Conservation (phyloP, 441 rosid genomes). For the Syzygium malaccense region DNA sequence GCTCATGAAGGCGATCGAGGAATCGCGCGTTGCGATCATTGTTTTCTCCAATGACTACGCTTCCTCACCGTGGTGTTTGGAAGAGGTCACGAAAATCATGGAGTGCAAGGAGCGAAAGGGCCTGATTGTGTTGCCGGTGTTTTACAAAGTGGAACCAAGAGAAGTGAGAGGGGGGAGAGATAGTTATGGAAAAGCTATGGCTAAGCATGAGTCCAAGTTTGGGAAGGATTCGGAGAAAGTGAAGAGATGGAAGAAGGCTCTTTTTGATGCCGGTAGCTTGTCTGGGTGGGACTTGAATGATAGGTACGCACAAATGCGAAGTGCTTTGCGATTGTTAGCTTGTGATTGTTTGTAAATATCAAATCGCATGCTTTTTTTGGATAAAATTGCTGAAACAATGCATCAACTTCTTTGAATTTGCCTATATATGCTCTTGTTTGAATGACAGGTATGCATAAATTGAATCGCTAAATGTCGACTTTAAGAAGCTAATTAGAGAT, state of each 20-base stretch:
- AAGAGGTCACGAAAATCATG: accelerated
- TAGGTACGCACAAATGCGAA: not conserved
- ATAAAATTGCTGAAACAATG: accelerated
- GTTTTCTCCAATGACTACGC: not conserved
- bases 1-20: not conserved
- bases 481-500: too few species aligned
- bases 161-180: too few species aligned
- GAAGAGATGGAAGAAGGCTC: not conserved
- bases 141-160: too few species aligned
- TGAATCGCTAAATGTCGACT: too few species aligned
- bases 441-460: too few species aligned
- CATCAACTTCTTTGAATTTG: too few species aligned
- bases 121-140: accelerated
- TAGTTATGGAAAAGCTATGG: too few species aligned
- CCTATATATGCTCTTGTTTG: too few species aligned
- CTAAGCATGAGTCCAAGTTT: too few species aligned
- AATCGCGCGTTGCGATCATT: accelerated
- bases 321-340: not conserved
- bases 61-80: accelerated
- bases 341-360: not conserved
- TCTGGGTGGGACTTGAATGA: not conserved
- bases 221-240: not conserved
- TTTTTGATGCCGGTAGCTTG: accelerated
- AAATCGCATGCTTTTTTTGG: too few species aligned
- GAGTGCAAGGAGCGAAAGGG: accelerated